Evolutionary conservation across 768 basidiomycete species (phyloP), one percentile per base, ranked within the genome.

Genomic region (Crucibulum laeve): DNA sequence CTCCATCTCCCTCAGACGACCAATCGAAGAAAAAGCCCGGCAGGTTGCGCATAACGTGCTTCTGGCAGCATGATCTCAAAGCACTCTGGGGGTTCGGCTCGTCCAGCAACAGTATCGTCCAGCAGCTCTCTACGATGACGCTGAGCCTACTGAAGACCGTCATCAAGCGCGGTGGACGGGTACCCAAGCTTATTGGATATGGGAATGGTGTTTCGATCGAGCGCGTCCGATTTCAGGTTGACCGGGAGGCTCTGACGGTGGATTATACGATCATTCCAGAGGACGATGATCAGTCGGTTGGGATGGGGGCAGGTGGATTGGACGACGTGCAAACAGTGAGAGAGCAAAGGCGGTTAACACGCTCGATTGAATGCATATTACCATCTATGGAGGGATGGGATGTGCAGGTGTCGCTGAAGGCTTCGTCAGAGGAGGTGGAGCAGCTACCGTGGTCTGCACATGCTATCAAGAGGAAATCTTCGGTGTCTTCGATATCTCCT

Each of bases 21-120:
- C 41, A 57, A 50, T 68, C 54, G 56, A 72, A 56, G 56, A 76
- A 61, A 49, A 56, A 36, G 8, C 54, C 55, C 42, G 70, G 65
- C 33, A 69, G 76, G 47, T 58, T 91, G 21, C 83, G 90, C 26
- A 79, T 94, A 48, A 92, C 89, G 1, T 94, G 90, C 57, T 93
- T 95, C 58, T 95, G 91, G 89, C 90, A 94, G 58, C 93, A 95
- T 60, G 90, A 96, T 66, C 77, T 95, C 22, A 87, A 88, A 49
- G 78, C 90, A 0, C 60, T 90, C 28, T 95, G 91, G 91, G 87
- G 81, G 28, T 75, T 92, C 40, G 82, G 81, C 5, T 76, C 83
- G 0, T 72, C 79, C 1, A 69, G 78, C 13, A 48, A 64, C 13
- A 73, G 78, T 23, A 54, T 91, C 7, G 74, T 79, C 6, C 88